Evolutionary conservation across 768 basidiomycete species (phyloP), one percentile per base, ranked within the genome.

Genomic region (Suillus placidus): DNA sequence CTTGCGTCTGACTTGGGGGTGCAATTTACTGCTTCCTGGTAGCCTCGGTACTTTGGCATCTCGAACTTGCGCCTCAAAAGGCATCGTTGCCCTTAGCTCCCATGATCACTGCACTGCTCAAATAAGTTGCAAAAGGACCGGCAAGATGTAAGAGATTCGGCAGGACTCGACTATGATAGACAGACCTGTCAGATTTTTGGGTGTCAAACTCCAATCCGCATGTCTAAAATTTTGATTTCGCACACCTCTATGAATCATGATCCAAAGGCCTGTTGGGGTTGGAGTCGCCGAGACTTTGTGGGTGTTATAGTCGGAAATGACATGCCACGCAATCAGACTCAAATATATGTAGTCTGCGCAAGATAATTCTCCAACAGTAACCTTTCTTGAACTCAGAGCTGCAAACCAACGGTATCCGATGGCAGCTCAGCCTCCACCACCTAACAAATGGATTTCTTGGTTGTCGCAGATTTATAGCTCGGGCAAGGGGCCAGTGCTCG

Each of bases 401-500:
- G 26, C 16, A 5, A 26, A 26, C 23, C 26, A 42, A 18, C 18
- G 3, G 13, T 14, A 12, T 55, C 32, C 6, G n/a, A 60, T 60
- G 58, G 20, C 40, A 6, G 6, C 18, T 60, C 58, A 60, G 13
- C 58, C 58, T 20, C 72, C 74, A 10, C 72, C 71, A 6, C 61
- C 42, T 51, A 75, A 38, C 34, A 71, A 13, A 66, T 73, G 74
- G 72, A 42, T 63, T 10, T 57, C 64, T 3, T 73, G 73, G 73
- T 47, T 73, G 5, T 49, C 56, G 43, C 69, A n/a, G 26, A 69
- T 73, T 40, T 73, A 73, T 23, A 54, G 49, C 1, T 75, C 73
- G 5, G 74, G 72, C 14, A 58, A 63, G 42, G 67, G 70, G 4
- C 73, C 73, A 2, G 73, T 71, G 16, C 75, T 88, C 4, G 87